phyloP scores from a whole-genome alignment of 495 filamentous ascomycete species.

The Thozetella sp. region DNA sequence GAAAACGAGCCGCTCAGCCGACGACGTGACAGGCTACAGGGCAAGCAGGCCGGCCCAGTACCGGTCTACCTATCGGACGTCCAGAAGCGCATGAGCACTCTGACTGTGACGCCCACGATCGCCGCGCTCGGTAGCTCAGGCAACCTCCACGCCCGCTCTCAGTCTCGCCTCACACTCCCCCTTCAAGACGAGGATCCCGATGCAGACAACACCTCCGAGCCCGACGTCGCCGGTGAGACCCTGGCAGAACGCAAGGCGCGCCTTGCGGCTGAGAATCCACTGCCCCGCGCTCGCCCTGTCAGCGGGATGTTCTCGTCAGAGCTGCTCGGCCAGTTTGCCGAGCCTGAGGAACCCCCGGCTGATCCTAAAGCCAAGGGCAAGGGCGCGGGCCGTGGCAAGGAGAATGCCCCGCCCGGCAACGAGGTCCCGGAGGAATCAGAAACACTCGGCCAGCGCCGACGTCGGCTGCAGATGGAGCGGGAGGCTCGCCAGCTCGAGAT shows the following conservation, averaged over 20 bases:
- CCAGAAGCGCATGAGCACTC: constrained; percentile 41
- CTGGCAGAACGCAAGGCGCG: constrained; percentile 74
- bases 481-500: constrained; percentile 54
- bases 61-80: constrained; percentile 17
- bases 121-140: constrained; percentile 1
- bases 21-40: constrained; percentile 76
- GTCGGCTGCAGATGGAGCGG: constrained; percentile 74
- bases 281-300: constrained; percentile 57
- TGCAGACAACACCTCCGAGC: constrained; percentile 26
- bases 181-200: constrained; percentile 9
- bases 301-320: constrained; percentile 81
- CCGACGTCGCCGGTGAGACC: constrained; percentile 75
- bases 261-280: constrained; percentile 56
- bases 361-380: constrained; percentile 26
- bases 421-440: constrained; percentile 67
- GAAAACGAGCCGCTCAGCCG: constrained; percentile 87
- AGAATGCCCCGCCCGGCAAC: constrained; percentile 20
- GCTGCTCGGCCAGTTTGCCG: constrained; percentile 72
- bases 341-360: constrained; percentile 31
- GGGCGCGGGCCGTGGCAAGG: constrained; percentile 13
- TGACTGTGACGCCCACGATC: constrained; percentile 29
- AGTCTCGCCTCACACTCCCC: constrained; percentile 21
- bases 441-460: constrained; percentile 84
- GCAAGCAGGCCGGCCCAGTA: constrained; percentile 32
- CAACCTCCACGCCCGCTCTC: constrained; percentile 16